These are phyloP conservation scores for Lagenaria siceraria DNA, from an alignment of 306 rosid species.

Conservation along the genomic window DNA sequence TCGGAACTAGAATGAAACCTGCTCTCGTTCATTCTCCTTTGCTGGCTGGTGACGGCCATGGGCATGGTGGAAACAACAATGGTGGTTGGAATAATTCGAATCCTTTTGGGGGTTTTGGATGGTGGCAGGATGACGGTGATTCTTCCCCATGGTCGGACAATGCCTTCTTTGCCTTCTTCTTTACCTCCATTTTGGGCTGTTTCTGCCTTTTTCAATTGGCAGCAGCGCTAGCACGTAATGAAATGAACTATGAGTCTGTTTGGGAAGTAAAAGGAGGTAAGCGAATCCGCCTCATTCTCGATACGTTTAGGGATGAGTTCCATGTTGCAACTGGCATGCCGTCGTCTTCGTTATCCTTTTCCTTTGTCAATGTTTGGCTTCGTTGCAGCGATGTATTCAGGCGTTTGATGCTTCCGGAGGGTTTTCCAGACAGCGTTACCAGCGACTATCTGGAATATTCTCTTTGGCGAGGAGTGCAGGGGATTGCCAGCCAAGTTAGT, in stretches of 20 bases:
- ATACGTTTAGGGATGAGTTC: slow-evolving; percentile 35
- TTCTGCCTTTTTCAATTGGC: slow-evolving; percentile 45
- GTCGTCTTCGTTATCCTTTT: slow-evolving; percentile 11
- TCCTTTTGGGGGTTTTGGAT: slow-evolving; percentile 24
- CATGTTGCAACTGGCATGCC: slow-evolving; percentile 14
- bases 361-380: slow-evolving; percentile 22
- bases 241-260: slow-evolving; percentile 15
- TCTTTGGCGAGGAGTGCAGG: slow-evolving; percentile 89
- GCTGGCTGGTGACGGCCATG: slow-evolving; percentile 7
- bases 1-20: not conserved
- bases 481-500: slow-evolving; percentile 78
- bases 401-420: slow-evolving; percentile 82
- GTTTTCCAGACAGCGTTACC: slow-evolving; percentile 71
- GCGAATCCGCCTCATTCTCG: slow-evolving; percentile 42
- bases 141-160: slow-evolving; percentile 3
- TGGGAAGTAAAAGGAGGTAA: slow-evolving; percentile 81
- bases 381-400: slow-evolving; percentile 33
- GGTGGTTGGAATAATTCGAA: slow-evolving; percentile 37
- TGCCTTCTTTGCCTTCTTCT: slow-evolving; percentile 25
- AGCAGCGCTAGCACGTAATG: slow-evolving; percentile 32
- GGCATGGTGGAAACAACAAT: slow-evolving; percentile 9
- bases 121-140: slow-evolving; percentile 13
- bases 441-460: slow-evolving; percentile 80
- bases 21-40: slow-evolving; percentile 13
- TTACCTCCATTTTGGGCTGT: slow-evolving; percentile 26